Base-by-base conservation (phyloP, 2,329 filamentous ascomycete genomes). In the Dothidotthia symphoricarpi region DNA sequence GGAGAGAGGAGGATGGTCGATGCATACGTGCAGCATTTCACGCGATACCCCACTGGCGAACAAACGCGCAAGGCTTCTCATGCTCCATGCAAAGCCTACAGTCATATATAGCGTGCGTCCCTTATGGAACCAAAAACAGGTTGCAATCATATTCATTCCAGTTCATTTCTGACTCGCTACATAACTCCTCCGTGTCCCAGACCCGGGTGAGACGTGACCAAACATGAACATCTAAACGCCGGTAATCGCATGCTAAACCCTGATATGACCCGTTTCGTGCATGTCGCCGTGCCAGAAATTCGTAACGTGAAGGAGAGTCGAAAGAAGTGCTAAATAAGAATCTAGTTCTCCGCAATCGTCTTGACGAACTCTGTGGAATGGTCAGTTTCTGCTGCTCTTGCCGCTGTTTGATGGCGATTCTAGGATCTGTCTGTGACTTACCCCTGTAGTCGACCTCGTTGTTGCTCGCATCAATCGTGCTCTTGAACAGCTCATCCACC, bases 401-500 rank as follows among this genome's bases (percentile, higher is more conserved):
- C 11, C 7, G 12, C 10, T 11, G 17, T 13, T 16, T 17, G 3
- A 16, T 16, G 16, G 7, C 9, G 6, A 10, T 28, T 34, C 6
- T 14, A 22, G 15, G 13, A 31, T 16, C 16, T 3, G 13, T 15
- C 15, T 24, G 24, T 16, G 10, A 55, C 82, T 50, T 76, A 93
- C 88, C 89, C 53, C 86, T 90, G 71, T 98, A 98, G 76, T 97
- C 95, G 70, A 98, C 88, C 79, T 97, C 90, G 56, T 91, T 90
- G 39, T 85, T 91, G 72, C 85, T 93, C 45, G 90, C 95, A 68
- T 98, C 93, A 51, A 97, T 91, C 0, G 90, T 89, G 49, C 55
- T 60, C 83, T 97, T 98, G 69, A 98, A 83, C 65, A 98, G 79
- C 78, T 98, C 93, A 69, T 97, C 91, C 32, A 98, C 93, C 77